Conservation (phyloP, 2,329 filamentous ascomycete genomes). For the Fusarium nodosum region DNA sequence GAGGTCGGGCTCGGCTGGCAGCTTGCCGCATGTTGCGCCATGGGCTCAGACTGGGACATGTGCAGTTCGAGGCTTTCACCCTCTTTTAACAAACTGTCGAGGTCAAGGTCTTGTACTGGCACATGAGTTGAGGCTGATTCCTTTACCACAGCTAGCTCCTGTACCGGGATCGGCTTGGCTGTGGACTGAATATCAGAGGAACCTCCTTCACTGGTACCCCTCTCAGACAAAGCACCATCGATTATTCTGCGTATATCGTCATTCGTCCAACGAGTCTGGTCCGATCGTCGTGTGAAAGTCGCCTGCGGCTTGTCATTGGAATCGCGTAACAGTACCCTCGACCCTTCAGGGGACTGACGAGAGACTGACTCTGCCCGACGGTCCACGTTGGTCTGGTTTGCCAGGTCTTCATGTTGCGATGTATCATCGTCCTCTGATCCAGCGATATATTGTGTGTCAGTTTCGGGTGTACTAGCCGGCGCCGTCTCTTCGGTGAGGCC, state of each 20-base stretch:
- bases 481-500: neutral
- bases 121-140: neutral
- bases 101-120: neutral
- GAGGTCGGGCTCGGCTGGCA: neutral
- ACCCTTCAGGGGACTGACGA: no score
- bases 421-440: neutral
- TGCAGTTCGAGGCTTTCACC: conserved; percentile 7
- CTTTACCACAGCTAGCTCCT: neutral
- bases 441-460: no score
- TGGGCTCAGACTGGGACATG: conserved; percentile 10
- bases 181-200: no score
- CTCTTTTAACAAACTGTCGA: neutral
- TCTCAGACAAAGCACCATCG: no score
- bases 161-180: neutral
- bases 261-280: neutral
- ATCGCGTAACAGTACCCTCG: no score
- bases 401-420: neutral
- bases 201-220: neutral
- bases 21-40: no score
- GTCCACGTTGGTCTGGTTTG: neutral
- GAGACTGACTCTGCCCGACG: neutral
- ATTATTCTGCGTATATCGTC: neutral
- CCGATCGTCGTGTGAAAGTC: neutral
- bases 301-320: neutral
- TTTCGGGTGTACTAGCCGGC: no score